Base-by-base conservation (phyloP, 2,329 filamentous ascomycete genomes). In the Trichoderma breve region DNA sequence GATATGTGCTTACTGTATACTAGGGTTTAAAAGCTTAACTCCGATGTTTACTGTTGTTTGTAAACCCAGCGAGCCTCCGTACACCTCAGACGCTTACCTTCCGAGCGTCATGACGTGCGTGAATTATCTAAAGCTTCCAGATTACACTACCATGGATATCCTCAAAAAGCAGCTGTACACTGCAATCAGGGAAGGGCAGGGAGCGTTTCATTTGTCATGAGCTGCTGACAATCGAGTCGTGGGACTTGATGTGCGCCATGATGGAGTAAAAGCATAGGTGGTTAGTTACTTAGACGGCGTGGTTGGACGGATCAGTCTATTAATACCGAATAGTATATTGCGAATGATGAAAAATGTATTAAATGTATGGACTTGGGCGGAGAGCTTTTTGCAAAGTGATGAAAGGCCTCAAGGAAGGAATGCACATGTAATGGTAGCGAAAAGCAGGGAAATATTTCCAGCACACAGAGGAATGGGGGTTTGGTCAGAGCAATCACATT, bases 91-190 rank as follows among this genome's bases (percentile, higher is more conserved):
- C 79, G 96, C 99, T 83, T 99, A 98, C 78, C 88, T 99, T n/a
- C 96, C 97, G 14, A 98, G 95, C 80, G 97, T 99, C 81, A 99
- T 99, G 97, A 99, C 97, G 12, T 99, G 97, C 81, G 96, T 97
- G 82, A 99, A 99, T 82, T 99, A 99, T 81, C 89, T 99, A 78
- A 99, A 99, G 83, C 88, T 99, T 79, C 96, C 96, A 24, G 94
- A 99, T 82, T 99, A 99, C 83, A 95, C 91, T 75, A 90, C 85
- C 76, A 84, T 97, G 74, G 89, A 93, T 2, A 87, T 92, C 66
- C 90, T 99, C 82, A 91, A 88, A 78, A 88, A 92, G 80, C 93
- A 93, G 81, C 86, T 99, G 69, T 90, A 89, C 75, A 92, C 91
- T 75, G 97, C 96, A 30, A 97, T 97, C 80, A 93, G 90, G 81